phyloP scores from a whole-genome alignment of 345 rosid genomes.

The Eucalyptus urophylla region DNA sequence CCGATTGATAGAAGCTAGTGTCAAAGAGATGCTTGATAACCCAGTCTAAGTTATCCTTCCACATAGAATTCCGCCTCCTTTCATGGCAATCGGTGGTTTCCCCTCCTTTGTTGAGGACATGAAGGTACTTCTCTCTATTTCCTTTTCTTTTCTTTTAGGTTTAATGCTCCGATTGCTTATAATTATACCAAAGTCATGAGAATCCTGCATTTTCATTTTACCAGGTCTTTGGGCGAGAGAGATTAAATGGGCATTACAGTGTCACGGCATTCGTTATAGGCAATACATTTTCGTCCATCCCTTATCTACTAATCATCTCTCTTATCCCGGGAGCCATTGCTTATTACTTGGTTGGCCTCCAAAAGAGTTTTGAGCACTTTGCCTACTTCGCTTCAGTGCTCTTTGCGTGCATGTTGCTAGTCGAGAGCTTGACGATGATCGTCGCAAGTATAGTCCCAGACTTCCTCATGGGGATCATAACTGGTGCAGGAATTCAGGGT shows the following conservation, averaged over 20 bases:
- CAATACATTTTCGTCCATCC: constrained; percentile 29
- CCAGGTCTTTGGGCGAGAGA: constrained; percentile 35
- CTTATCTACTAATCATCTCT: not conserved
- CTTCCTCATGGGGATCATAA: not conserved
- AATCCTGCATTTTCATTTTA: not conserved
- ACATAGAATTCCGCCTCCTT: not conserved
- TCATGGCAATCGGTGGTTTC: constrained; percentile 46
- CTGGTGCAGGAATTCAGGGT: not conserved
- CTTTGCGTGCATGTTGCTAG: constrained; percentile 1
- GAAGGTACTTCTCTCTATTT: constrained; percentile 13
- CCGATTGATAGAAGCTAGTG: no score
- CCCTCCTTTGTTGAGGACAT: constrained; percentile 54
- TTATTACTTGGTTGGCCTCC: not conserved
- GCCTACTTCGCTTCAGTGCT: constrained; percentile 15
- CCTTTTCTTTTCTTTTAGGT: not conserved
- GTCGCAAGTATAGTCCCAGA: not conserved
- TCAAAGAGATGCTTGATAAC: no score
- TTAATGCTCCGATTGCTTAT: not conserved
- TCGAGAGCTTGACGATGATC: not conserved
- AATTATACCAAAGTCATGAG: not conserved
- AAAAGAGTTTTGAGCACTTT: constrained; percentile 16
- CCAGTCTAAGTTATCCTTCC: no score
- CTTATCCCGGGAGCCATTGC: not conserved
- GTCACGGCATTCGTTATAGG: constrained; percentile 33
- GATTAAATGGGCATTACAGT: constrained; percentile 42